phyloP scores from a whole-genome alignment of 2,329 filamentous ascomycete species.

The Verticillium nonalfalfae region DNA sequence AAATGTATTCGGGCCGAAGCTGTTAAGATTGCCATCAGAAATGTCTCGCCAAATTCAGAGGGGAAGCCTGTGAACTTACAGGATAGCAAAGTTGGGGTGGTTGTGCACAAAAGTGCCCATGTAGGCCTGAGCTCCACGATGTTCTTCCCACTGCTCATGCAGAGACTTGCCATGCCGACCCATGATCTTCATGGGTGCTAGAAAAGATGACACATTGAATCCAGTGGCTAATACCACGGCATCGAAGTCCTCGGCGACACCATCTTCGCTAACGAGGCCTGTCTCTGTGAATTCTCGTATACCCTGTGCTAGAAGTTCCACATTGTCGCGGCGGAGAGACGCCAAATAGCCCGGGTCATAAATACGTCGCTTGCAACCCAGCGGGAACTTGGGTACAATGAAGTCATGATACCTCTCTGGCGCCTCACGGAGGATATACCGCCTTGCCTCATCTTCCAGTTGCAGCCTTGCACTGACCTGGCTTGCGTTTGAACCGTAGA shows the following conservation, averaged over 20 bases:
- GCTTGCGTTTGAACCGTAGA: slow-evolving; percentile 8
- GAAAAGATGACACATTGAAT: slow-evolving; percentile 17
- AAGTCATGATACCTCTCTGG: slow-evolving; percentile 20
- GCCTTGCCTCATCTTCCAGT: slow-evolving; percentile 5
- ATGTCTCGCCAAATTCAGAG: no score
- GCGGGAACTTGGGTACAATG: slow-evolving; percentile 22
- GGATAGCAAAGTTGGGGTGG: slow-evolving; percentile 22
- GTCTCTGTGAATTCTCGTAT: slow-evolving; percentile 17
- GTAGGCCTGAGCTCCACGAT: slow-evolving; percentile 21
- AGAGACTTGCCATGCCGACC: slow-evolving; percentile 15
- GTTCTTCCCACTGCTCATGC: slow-evolving; percentile 18
- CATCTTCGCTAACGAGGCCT: slow-evolving; percentile 15
- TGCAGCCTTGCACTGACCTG: slow-evolving; percentile 8
- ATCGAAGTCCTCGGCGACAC: slow-evolving; percentile 15
- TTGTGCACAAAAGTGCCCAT: slow-evolving; percentile 20
- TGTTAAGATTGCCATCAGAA: not conserved
- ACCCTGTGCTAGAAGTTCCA: slow-evolving; percentile 19
- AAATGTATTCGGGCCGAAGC: slow-evolving; percentile 20
- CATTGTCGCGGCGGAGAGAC: slow-evolving; percentile 19
- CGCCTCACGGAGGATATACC: slow-evolving; percentile 18
- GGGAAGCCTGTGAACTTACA: slow-evolving; percentile 2
- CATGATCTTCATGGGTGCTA: slow-evolving; percentile 18
- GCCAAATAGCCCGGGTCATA: slow-evolving; percentile 25
- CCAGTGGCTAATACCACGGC: slow-evolving; percentile 20
- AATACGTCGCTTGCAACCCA: slow-evolving; percentile 28